These are phyloP conservation scores for Apiospora arundinis DNA, from an alignment of 2,329 filamentous ascomycete species.

Conservation along the genomic window DNA sequence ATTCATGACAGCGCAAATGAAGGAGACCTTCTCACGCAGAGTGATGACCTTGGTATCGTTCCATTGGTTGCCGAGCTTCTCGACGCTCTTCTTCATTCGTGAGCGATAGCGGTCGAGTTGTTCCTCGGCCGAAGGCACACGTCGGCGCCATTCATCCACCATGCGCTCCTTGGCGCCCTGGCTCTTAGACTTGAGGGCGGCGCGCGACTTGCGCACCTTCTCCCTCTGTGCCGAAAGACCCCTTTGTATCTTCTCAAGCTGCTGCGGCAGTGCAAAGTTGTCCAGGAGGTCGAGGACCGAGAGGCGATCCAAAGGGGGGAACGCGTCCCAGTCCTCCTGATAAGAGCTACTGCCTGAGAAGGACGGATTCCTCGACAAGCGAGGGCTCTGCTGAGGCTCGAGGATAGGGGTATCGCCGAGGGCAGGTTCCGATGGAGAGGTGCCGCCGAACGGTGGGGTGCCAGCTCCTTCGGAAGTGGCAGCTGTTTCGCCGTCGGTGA, in stretches of 20 bases:
- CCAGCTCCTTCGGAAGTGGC: conserved; percentile 47
- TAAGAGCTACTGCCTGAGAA: conserved; percentile 87
- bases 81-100: conserved; percentile 88
- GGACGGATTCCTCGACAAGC: conserved; percentile 77
- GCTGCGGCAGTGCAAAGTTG: conserved; percentile 88
- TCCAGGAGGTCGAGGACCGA: conserved; percentile 93
- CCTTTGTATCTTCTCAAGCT: conserved; percentile 88
- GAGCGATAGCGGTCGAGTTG: conserved; percentile 89
- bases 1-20: conserved; percentile 95
- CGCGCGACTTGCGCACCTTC: conserved; percentile 82
- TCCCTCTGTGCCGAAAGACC: conserved; percentile 83
- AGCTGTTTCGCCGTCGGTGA: conserved; percentile 51
- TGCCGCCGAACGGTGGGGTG: conserved; percentile 49
- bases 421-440: conserved; percentile 49
- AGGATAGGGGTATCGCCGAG: conserved; percentile 58
- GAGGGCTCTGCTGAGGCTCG: conserved; percentile 56
- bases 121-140: conserved; percentile 86
- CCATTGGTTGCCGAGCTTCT: conserved; percentile 84
- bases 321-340: conserved; percentile 85
- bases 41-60: conserved; percentile 90
- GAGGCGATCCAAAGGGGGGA: conserved; percentile 87
- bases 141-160: conserved; percentile 89
- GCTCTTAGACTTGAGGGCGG: conserved; percentile 78
- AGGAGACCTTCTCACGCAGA: conserved; percentile 89
- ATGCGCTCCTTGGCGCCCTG: conserved; percentile 85